These are phyloP conservation scores for Aspergillus texensis DNA, from an alignment of 2,329 filamentous ascomycete species.

Conservation along the genomic window DNA sequence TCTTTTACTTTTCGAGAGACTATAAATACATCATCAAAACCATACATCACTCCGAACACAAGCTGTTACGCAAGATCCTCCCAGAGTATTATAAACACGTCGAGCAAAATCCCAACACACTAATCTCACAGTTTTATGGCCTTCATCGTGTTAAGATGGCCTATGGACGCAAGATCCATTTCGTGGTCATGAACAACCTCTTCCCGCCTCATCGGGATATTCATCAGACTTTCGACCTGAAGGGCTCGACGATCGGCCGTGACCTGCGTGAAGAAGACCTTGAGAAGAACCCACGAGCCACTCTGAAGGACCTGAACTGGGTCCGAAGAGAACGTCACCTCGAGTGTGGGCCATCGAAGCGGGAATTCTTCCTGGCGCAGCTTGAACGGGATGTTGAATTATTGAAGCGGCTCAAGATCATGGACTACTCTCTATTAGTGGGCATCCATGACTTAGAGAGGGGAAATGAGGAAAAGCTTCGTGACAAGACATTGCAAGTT, in stretches of 20 bases:
- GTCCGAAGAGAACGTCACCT: slow-evolving; percentile 80
- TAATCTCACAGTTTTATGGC: slow-evolving; percentile 97
- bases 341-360: slow-evolving; percentile 87
- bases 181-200: slow-evolving; percentile 99
- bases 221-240: slow-evolving; percentile 94
- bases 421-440: slow-evolving; percentile 96
- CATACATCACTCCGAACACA: slow-evolving; percentile 85
- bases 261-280: slow-evolving; percentile 89
- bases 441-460: slow-evolving; percentile 89
- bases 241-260: slow-evolving; percentile 91
- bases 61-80: slow-evolving; percentile 52
- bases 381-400: slow-evolving; percentile 84
- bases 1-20: slow-evolving; percentile 99
- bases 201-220: slow-evolving; percentile 98
- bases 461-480: slow-evolving; percentile 93
- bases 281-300: slow-evolving; percentile 85
- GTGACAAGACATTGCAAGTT: slow-evolving; percentile 85
- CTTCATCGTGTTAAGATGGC: slow-evolving; percentile 97
- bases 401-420: slow-evolving; percentile 86
- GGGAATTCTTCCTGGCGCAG: slow-evolving; percentile 84
- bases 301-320: slow-evolving; percentile 97
- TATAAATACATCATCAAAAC: slow-evolving; percentile 99
- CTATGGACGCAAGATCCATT: slow-evolving; percentile 97
- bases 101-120: slow-evolving; percentile 88
- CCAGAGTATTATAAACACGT: slow-evolving; percentile 95